Conservation (phyloP, 2,329 filamentous ascomycete genomes). For the Tolypocladium inflatum region DNA sequence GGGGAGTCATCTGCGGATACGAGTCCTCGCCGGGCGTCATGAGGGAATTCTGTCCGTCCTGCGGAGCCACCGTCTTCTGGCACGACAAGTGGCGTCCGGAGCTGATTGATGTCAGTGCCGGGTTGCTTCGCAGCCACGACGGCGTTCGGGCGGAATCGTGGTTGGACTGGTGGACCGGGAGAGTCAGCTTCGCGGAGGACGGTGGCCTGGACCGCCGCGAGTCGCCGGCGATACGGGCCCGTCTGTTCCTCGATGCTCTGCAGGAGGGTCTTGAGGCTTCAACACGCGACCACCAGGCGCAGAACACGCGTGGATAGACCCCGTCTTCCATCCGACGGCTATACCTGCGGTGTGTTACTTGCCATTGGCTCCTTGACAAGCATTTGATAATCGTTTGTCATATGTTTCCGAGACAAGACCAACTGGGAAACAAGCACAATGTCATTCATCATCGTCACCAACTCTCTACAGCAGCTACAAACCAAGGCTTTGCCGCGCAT, state of each 20-base stretch:
- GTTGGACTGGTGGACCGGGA: slow-evolving; percentile 51
- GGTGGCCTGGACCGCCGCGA: neutral
- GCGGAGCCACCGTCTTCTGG: slow-evolving; percentile 59
- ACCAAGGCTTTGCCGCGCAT: neutral
- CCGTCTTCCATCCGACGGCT: neutral
- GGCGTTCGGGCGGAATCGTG: slow-evolving; percentile 47
- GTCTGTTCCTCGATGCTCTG: neutral
- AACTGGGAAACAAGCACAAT: too few relatives aligned
- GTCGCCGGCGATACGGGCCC: neutral
- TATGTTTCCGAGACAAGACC: too few relatives aligned
- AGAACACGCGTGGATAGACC: neutral
- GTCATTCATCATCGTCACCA: neutral
- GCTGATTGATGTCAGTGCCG: slow-evolving; percentile 55
- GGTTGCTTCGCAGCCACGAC: slow-evolving; percentile 39
- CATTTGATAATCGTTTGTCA: neutral
- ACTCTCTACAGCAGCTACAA: neutral
- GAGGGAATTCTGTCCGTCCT: slow-evolving; percentile 52
- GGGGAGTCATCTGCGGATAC: slow-evolving; percentile 40
- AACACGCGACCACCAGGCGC: neutral
- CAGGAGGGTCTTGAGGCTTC: neutral
- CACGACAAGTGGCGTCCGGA: slow-evolving; percentile 40
- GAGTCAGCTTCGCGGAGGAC: slow-evolving; percentile 52
- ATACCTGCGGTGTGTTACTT: too few relatives aligned
- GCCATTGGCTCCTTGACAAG: too few relatives aligned
- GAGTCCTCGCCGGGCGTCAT: slow-evolving; percentile 41